These are phyloP conservation scores for Davidsoniella eucalypti DNA, from an alignment of 2,329 filamentous ascomycete genomes.

Conservation along the genomic window DNA sequence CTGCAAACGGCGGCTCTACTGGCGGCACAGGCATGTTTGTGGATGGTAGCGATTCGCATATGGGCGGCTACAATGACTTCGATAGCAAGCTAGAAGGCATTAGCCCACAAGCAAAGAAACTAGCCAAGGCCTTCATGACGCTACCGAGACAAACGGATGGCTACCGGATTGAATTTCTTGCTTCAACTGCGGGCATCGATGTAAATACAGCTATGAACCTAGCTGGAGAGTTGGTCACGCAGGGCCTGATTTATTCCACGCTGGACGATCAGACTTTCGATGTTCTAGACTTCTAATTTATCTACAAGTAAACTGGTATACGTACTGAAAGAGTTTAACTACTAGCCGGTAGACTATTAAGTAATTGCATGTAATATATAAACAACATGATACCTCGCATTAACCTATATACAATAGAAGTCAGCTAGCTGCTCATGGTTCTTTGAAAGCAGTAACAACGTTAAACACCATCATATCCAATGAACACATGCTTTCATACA, in stretches of 20 bases:
- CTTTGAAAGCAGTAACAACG: too few species aligned
- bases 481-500: too few species aligned
- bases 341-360: too few species aligned
- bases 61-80: conserved; percentile 15
- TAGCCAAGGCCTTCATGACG: conserved; percentile 54
- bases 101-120: conserved; percentile 43
- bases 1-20: conserved; percentile 23
- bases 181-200: conserved; percentile 46
- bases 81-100: conserved; percentile 28
- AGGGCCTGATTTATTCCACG: conserved; percentile 74
- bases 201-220: conserved; percentile 55
- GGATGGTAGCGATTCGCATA: conserved; percentile 28
- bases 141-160: conserved; percentile 64
- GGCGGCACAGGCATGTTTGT: conserved; percentile 38
- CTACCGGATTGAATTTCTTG: conserved; percentile 63
- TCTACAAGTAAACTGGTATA: not conserved
- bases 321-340: too few species aligned
- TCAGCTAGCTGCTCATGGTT: too few species aligned
- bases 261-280: conserved; percentile 89
- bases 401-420: too few species aligned
- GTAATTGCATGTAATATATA: too few species aligned
- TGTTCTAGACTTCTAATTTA: conserved; percentile 47
- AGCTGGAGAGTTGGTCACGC: conserved; percentile 61
- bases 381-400: too few species aligned
- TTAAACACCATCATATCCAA: too few species aligned